Base-by-base conservation (phyloP, 2,329 filamentous ascomycete species). In the Celoporthe dispersa region DNA sequence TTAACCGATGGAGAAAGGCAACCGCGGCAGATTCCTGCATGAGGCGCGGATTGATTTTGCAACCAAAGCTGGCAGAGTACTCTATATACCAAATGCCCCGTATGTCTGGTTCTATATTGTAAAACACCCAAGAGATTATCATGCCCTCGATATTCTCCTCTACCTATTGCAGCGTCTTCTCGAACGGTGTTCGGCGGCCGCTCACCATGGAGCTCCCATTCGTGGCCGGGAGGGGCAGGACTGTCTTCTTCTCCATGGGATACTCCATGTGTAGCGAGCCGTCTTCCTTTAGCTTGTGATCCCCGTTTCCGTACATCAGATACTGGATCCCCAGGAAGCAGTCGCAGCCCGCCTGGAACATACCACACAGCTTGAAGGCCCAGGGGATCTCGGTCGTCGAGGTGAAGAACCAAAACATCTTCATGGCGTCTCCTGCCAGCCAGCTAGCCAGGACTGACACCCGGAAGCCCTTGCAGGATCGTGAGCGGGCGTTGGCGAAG, bases 401-500 rank as follows among this genome's bases (percentile, higher is more conserved):
- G 1, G 90, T 92, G 72, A 94, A 91, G 82, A 95, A 96, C 89
- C 89, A 91, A 76, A 94, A 92, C 86, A 95, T 92, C 85, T 97
- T 97, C 90, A 96, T 94, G 11, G 87, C 84, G 79, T 97, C 93
- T 72, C 93, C 93, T 2, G 91, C 81, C 67, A 97, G 83, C 93
- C 93, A 97, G 78, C 90, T 94, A 37, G 85, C 87, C 70, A 96
- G 82, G 5, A 97, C 90, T 8, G 90, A 93, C 14, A 94, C 77
- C 22, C 93, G 87, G 80, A 97, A 94, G 7, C 93, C 93, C 78
- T 89, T 91, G 83, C 91, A 94, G 1, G 92, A 93, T 71, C 86
- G 84, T 5, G 88, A 85, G 44, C 87, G 86, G 73, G 87, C 84
- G 78, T 96, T 96, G 59, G 91, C 83, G 64, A 93, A 77, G 39